These are phyloP conservation scores for Elaeis guineensis DNA, from an alignment of 176 grass and related monocot species.

Conservation along the genomic window DNA sequence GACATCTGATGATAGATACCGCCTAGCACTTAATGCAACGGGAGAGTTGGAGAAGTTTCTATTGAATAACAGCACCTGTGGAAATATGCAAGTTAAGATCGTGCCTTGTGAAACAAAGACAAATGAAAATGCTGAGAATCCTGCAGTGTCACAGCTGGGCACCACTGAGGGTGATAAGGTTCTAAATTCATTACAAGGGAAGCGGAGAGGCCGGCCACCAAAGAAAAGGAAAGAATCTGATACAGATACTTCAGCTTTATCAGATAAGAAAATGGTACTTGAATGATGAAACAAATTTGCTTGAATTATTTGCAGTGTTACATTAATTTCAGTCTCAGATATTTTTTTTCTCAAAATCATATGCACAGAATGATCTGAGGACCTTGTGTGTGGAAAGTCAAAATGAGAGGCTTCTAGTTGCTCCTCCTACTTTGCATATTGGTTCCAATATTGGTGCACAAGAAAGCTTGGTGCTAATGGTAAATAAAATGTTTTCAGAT, in stretches of 20 bases:
- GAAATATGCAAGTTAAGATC: slow-evolving; percentile 53
- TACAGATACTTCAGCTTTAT: slow-evolving; percentile 29
- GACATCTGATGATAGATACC: slow-evolving; percentile 74
- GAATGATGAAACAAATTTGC: too few species aligned
- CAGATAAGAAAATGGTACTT: slow-evolving; percentile 65
- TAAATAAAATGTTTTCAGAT: slow-evolving; percentile 2
- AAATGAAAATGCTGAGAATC: slow-evolving; percentile 50
- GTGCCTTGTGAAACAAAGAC: slow-evolving; percentile 62
- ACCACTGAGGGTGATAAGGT: slow-evolving; percentile 40
- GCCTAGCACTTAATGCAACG: slow-evolving; percentile 67
- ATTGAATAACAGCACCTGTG: slow-evolving; percentile 43
- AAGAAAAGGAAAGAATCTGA: slow-evolving; percentile 61
- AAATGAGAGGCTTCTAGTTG: slow-evolving; percentile 38
- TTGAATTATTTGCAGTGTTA: background rate
- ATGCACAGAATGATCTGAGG: slow-evolving; percentile 53
- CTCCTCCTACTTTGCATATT: slow-evolving; percentile 39
- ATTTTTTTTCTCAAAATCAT: slow-evolving; percentile 14
- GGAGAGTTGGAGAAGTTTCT: slow-evolving; percentile 68
- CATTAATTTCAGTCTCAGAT: slow-evolving; percentile 6
- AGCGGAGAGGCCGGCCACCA: slow-evolving; percentile 48
- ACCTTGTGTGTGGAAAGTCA: slow-evolving; percentile 44
- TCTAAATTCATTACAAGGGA: slow-evolving; percentile 43
- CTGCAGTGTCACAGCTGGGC: slow-evolving; percentile 30
- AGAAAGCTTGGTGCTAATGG: slow-evolving; percentile 62
- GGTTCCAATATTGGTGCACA: slow-evolving; percentile 43